Conservation (phyloP, 192 early-diverging fungal species). For the Gigaspora rosea region DNA sequence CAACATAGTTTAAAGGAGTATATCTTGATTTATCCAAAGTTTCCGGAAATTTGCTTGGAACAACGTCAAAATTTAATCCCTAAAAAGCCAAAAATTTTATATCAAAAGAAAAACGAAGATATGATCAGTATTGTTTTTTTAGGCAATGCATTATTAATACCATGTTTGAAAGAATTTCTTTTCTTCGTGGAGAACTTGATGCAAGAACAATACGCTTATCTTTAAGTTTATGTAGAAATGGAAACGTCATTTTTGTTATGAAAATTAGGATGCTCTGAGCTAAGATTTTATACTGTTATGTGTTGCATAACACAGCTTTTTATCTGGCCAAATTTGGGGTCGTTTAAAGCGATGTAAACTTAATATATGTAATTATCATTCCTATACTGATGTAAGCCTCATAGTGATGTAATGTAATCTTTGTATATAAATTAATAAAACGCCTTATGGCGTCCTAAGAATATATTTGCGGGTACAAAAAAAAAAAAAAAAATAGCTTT, state of each 20-base stretch:
- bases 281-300: neutral
- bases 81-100: slow-evolving; percentile 6
- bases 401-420: no score
- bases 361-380: no score
- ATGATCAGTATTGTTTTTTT: neutral
- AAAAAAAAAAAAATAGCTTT: no score
- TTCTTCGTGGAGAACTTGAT: slow-evolving; percentile 79
- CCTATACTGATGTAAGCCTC: no score
- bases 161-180: slow-evolving; percentile 64
- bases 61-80: slow-evolving; percentile 63
- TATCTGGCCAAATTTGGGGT: no score
- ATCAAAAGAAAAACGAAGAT: slow-evolving; percentile 18
- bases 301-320: no score
- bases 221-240: slow-evolving; percentile 35
- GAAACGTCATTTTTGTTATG: neutral
- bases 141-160: slow-evolving; percentile 27
- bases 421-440: no score
- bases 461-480: no score
- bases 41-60: slow-evolving; percentile 77
- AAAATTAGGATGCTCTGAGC: no score
- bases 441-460: no score
- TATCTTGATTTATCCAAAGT: slow-evolving; percentile 71
- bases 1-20: slow-evolving; percentile 65
- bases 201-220: slow-evolving; percentile 68
- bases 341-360: no score